Percentiles rank a stretch among this genome's conserved stretches.
These are phyloP conservation scores for Cornus kousa DNA, from an alignment of 148 eudicot species.

Conservation along the genomic window DNA sequence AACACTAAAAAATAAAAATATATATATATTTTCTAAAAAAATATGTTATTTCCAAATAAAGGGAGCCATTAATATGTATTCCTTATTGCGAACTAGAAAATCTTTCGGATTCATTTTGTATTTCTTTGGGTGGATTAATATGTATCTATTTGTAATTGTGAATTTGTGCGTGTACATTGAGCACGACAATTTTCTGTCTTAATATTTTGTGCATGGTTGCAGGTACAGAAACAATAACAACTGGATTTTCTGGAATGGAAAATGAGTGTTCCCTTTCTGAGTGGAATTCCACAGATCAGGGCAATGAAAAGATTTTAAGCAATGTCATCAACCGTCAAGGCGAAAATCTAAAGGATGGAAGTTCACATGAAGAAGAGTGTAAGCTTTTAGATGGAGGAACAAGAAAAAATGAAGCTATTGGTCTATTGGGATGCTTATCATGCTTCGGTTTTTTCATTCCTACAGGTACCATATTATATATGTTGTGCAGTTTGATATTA, in stretches of 20 bases:
- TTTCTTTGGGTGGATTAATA: too few relatives aligned
- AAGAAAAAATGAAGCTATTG: slow-evolving; percentile 11
- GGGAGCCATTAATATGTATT: too few relatives aligned
- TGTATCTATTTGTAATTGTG: too few relatives aligned
- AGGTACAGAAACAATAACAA: neutral
- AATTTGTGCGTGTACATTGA: neutral
- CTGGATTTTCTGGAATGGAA: neutral
- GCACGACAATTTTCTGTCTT: neutral
- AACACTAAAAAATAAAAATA: too few relatives aligned
- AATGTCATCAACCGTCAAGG: neutral
- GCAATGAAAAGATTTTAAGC: neutral
- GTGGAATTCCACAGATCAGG: too few relatives aligned
- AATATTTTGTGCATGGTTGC: neutral
- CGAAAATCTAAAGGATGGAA: slow-evolving; percentile 14
- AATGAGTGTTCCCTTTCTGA: neutral
- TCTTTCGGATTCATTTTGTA: too few relatives aligned
- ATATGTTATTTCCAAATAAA: too few relatives aligned
- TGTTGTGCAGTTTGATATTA: too few relatives aligned
- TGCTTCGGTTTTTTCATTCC: slow-evolving; percentile 51
- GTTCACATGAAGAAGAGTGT: slow-evolving; percentile 3
- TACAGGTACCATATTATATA: neutral
- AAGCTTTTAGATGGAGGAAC: neutral
- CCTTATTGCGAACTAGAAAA: too few relatives aligned
- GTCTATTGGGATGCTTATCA: slow-evolving; percentile 16
- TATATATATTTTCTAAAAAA: too few relatives aligned